Evolutionary conservation across 1,284 basidiomycete species (phyloP).

Genomic region (Cystobasidium slooffiae): DNA sequence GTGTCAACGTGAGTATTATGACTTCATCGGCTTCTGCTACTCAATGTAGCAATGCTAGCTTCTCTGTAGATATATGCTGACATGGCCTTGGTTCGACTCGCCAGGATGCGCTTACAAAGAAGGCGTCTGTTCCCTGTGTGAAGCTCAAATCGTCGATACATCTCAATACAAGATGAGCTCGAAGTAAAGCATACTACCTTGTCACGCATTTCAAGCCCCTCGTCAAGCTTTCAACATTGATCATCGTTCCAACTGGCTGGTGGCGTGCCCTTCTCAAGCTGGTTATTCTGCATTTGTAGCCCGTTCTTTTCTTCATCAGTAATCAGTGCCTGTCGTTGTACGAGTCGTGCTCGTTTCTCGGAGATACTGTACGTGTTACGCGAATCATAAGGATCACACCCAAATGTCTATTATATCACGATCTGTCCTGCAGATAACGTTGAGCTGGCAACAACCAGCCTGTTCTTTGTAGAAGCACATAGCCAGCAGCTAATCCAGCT

Average conservation of each 20-base stretch:
- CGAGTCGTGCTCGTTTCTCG: too few relatives aligned
- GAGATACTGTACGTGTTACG: too few relatives aligned
- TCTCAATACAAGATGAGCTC: conserved; percentile 78
- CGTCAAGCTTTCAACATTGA: too few relatives aligned
- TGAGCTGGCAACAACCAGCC: conserved; percentile 15
- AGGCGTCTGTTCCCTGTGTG: conserved; percentile 73
- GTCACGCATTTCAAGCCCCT: not conserved
- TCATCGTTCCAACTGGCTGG: not conserved
- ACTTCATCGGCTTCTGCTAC: not conserved
- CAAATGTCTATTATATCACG: not conserved
- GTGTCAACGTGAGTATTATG: conserved; percentile 69
- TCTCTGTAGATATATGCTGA: too few relatives aligned
- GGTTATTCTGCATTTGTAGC: too few relatives aligned
- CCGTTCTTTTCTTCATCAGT: too few relatives aligned
- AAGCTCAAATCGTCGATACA: conserved; percentile 78
- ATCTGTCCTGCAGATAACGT: conserved; percentile 3
- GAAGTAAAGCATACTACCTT: conserved; percentile 61
- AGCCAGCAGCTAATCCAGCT: conserved; percentile 23
- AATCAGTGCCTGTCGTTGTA: too few relatives aligned
- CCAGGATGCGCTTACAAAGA: conserved; percentile 82
- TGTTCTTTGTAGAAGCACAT: conserved; percentile 13
- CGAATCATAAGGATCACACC: too few relatives aligned
- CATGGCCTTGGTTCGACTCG: conserved; percentile 23
- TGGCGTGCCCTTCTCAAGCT: too few relatives aligned
- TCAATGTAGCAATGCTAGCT: too few relatives aligned